phyloP scores from a whole-genome alignment of 768 basidiomycete genomes.

The Hericium coralloides region DNA sequence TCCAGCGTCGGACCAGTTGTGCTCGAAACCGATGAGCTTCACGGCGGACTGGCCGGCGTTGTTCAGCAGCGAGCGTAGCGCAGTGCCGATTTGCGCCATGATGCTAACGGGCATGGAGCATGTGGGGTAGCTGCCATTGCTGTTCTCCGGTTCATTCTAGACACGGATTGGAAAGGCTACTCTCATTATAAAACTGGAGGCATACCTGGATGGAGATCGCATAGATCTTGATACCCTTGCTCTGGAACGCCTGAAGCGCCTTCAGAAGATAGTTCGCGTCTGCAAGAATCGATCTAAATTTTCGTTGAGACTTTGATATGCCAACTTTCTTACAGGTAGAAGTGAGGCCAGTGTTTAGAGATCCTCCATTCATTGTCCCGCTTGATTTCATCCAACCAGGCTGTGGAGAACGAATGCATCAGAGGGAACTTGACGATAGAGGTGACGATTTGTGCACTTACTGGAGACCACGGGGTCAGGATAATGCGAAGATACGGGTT shows the following conservation, averaged over 20 bases:
- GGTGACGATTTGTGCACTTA: conserved; percentile 22
- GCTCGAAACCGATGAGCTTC: conserved; percentile 61
- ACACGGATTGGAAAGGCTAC: conserved; percentile 25
- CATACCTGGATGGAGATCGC: conserved; percentile 50
- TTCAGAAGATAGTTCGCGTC: conserved; percentile 70
- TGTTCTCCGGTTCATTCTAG: conserved; percentile 34
- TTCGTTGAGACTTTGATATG: neutral
- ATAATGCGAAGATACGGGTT: conserved; percentile 48
- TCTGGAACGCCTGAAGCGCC: conserved; percentile 58
- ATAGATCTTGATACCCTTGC: conserved; percentile 50
- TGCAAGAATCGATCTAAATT: conserved; percentile 17
- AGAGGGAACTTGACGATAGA: conserved; percentile 20
- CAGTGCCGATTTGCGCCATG: conserved; percentile 50
- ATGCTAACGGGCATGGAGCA: conserved; percentile 42
- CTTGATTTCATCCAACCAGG: conserved; percentile 76
- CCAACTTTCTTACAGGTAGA: conserved; percentile 32
- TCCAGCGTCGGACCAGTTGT: conserved; percentile 65
- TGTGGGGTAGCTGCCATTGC: conserved; percentile 61
- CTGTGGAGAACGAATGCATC: conserved; percentile 27
- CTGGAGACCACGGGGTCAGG: conserved; percentile 68
- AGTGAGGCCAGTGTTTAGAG: conserved; percentile 29
- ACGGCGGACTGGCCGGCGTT: conserved; percentile 49
- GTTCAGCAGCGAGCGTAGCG: conserved; percentile 51
- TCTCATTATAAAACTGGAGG: neutral
- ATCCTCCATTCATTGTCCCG: conserved; percentile 63